Evolutionary conservation across 495 filamentous ascomycete species (phyloP).

Genomic region (Aspergillus leporis): DNA sequence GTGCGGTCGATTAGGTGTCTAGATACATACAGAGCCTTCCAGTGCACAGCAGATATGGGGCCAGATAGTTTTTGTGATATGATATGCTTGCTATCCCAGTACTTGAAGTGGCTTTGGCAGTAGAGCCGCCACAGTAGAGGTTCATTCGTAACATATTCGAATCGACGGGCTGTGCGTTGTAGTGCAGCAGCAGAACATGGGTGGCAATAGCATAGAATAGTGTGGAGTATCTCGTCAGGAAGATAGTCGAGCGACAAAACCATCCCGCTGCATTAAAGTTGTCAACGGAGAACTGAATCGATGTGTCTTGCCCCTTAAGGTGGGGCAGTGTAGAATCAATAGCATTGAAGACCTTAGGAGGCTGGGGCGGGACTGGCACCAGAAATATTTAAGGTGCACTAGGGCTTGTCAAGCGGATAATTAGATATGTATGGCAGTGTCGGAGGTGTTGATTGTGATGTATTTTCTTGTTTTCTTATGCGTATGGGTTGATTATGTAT

Average conservation of each 20-base stretch:
- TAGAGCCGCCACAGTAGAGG: conserved; percentile 77
- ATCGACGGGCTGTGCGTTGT: conserved; percentile 61
- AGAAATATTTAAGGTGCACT: no score
- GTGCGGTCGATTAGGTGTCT: conserved; percentile 55
- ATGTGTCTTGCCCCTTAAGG: neutral
- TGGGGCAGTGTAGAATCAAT: neutral
- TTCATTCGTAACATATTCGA: conserved; percentile 64
- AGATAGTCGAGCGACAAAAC: conserved; percentile 46
- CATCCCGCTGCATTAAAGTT: conserved; percentile 31
- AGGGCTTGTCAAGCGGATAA: no score
- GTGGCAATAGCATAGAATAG: conserved; percentile 61
- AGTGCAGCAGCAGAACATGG: conserved; percentile 49
- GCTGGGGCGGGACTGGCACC: no score
- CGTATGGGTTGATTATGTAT: no score
- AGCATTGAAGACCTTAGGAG: no score
- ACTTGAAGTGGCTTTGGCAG: conserved; percentile 64
- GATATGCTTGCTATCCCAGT: conserved; percentile 71
- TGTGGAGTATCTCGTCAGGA: conserved; percentile 74
- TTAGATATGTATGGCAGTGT: no score
- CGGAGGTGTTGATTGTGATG: no score
- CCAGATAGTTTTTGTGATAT: conserved; percentile 56
- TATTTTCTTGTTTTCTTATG: no score
- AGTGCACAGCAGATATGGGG: conserved; percentile 62
- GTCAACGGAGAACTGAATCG: neutral
- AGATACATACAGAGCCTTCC: conserved; percentile 70